phyloP scores from a whole-genome alignment of 192 early-diverging fungal species.

The Obelidium mucronatum region DNA sequence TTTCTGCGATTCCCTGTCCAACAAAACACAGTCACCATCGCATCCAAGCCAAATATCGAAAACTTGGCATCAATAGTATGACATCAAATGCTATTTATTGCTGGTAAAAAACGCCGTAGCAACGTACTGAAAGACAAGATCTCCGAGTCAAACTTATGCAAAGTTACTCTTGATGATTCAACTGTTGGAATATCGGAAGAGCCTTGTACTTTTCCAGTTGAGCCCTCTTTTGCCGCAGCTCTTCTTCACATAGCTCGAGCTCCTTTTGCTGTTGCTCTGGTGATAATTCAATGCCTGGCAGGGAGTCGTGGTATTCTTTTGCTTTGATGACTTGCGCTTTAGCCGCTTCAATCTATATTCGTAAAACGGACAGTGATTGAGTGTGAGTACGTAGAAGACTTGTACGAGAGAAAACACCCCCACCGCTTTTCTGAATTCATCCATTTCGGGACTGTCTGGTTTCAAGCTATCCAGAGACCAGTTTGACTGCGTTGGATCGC shows the following conservation, averaged over 20 bases:
- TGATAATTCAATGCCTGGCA: slow-evolving; percentile 12
- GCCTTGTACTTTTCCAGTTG: neutral
- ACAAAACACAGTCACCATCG: no score
- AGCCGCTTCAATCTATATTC: slow-evolving; percentile 1
- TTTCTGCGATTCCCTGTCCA: no score
- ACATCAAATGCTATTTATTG: no score
- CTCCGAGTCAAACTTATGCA: no score
- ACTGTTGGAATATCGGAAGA: neutral
- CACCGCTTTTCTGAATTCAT: slow-evolving; percentile 15
- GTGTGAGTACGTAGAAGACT: neutral
- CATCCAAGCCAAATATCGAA: no score
- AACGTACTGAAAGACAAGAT: no score
- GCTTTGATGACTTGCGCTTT: slow-evolving; percentile 2
- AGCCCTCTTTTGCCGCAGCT: neutral
- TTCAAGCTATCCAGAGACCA: slow-evolving; percentile 13
- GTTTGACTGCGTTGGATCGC: neutral
- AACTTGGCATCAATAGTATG: no score
- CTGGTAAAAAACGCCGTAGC: no score
- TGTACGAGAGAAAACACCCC: neutral
- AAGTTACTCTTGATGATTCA: neutral
- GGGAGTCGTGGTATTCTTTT: neutral
- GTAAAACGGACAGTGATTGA: neutral
- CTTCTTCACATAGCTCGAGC: neutral
- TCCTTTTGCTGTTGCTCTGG: neutral
- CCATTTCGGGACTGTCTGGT: slow-evolving; percentile 9